Conservation (phyloP, 345 rosid genomes). For the Hibiscus tridactylites region DNA sequence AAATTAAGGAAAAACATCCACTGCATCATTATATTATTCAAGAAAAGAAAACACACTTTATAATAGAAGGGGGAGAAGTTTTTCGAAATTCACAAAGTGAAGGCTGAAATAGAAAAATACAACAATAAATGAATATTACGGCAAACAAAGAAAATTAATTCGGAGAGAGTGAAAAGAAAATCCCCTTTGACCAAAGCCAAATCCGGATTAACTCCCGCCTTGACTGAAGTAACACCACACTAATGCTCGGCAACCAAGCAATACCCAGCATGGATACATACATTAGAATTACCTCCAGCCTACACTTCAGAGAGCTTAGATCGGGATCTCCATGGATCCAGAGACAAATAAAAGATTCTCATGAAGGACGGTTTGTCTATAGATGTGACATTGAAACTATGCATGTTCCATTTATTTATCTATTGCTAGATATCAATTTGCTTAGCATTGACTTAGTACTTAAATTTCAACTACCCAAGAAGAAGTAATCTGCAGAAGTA, state of each 20-base stretch:
- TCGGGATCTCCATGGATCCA: background rate
- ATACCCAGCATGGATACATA: background rate
- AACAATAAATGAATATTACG: conserved; percentile 2
- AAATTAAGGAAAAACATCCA: conserved; percentile 6
- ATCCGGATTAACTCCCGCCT: background rate
- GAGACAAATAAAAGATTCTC: background rate
- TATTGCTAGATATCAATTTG: background rate
- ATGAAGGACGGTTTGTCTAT: background rate
- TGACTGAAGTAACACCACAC: background rate
- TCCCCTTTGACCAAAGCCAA: background rate
- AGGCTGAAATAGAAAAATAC: background rate
- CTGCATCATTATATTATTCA: background rate
- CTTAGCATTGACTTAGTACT: background rate
- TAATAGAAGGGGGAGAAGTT: background rate
- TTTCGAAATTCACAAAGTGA: background rate
- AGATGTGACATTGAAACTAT: background rate
- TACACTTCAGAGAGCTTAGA: background rate
- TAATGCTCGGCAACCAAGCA: background rate
- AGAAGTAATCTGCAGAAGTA: background rate
- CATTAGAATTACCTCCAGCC: background rate
- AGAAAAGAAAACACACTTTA: background rate
- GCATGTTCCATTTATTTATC: background rate
- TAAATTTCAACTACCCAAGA: background rate
- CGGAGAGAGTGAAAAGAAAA: background rate
- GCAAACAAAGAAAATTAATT: background rate